phyloP scores from a whole-genome alignment of 805 yeast genomes.

The Schwanniomyces sp. region DNA sequence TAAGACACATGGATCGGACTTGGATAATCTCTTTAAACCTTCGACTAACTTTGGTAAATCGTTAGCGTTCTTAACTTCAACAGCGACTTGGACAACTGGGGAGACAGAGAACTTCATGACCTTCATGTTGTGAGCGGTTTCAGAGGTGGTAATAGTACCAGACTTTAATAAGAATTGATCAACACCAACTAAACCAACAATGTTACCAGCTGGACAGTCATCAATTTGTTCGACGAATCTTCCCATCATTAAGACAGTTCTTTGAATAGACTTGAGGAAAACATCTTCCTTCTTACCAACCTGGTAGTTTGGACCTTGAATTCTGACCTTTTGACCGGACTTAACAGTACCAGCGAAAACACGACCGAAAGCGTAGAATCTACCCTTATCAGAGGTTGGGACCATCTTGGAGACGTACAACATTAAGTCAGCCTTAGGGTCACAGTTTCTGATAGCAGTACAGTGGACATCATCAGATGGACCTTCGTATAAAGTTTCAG shows the following conservation, averaged over 20 bases:
- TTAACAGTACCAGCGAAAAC: slow-evolving; percentile 99
- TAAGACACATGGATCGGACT: slow-evolving; percentile 99
- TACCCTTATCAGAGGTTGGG: slow-evolving; percentile 99
- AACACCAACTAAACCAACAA: slow-evolving; percentile 99
- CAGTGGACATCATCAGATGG: slow-evolving; percentile 91
- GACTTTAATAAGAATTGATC: slow-evolving; percentile 99
- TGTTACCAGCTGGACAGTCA: slow-evolving; percentile 99
- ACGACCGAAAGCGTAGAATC: slow-evolving; percentile 99
- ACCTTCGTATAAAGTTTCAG: slow-evolving; percentile 98
- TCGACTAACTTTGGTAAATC: slow-evolving; percentile 99
- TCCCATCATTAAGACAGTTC: slow-evolving; percentile 99
- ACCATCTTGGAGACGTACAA: slow-evolving; percentile 99
- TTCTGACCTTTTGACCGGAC: slow-evolving; percentile 99
- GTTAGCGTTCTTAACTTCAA: slow-evolving; percentile 98
- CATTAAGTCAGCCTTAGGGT: slow-evolving; percentile 97
- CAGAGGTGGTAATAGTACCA: slow-evolving; percentile 97
- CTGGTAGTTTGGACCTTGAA: slow-evolving; percentile 99
- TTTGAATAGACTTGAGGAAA: slow-evolving; percentile 95
- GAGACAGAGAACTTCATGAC: slow-evolving; percentile 99
- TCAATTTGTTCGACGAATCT: slow-evolving; percentile 96
- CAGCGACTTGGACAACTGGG: slow-evolving; percentile 99
- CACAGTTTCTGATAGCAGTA: slow-evolving; percentile 95
- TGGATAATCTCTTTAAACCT: slow-evolving; percentile 99
- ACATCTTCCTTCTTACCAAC: slow-evolving; percentile 98
- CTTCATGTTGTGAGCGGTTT: slow-evolving; percentile 98